Conservation (phyloP, 371 early-diverging fungal species). For the Smittium culicis region DNA sequence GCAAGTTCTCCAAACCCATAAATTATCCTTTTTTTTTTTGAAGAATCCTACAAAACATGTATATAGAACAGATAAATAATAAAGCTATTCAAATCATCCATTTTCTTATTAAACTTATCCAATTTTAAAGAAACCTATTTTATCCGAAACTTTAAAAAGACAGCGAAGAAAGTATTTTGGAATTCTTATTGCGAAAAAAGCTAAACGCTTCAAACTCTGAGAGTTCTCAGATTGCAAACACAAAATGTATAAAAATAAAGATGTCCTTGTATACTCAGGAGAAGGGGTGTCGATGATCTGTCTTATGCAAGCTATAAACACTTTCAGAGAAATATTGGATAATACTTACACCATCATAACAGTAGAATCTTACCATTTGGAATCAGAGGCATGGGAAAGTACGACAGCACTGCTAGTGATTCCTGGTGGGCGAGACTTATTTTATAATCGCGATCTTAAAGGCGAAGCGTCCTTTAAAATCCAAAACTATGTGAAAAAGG, state of each 20-base stretch:
- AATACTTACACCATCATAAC: constrained; percentile 69
- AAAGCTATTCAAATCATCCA: too few relatives aligned
- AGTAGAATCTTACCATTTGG: constrained; percentile 54
- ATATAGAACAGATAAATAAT: too few relatives aligned
- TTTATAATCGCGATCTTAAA: constrained; percentile 53
- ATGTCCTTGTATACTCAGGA: constrained; percentile 72
- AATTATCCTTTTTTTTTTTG: too few relatives aligned
- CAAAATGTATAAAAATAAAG: constrained; percentile 23
- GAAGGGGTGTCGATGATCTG: constrained; percentile 56
- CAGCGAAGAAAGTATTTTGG: too few relatives aligned
- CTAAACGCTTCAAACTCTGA: too few relatives aligned
- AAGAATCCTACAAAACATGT: too few relatives aligned
- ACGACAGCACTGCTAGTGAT: constrained; percentile 68
- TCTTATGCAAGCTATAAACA: constrained; percentile 44
- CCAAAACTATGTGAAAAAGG: constrained; percentile 48
- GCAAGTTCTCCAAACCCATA: too few relatives aligned
- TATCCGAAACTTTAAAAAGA: too few relatives aligned
- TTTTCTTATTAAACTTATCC: too few relatives aligned
- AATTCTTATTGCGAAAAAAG: too few relatives aligned
- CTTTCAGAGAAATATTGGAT: constrained; percentile 52
- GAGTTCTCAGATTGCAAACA: too few relatives aligned
- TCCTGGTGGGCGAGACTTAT: constrained; percentile 81
- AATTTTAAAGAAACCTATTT: too few relatives aligned
- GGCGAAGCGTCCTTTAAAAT: constrained; percentile 48
- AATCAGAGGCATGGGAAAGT: constrained; percentile 70